Conservation (phyloP, 2,329 filamentous ascomycete species). For the Chaetomium globosum region DNA sequence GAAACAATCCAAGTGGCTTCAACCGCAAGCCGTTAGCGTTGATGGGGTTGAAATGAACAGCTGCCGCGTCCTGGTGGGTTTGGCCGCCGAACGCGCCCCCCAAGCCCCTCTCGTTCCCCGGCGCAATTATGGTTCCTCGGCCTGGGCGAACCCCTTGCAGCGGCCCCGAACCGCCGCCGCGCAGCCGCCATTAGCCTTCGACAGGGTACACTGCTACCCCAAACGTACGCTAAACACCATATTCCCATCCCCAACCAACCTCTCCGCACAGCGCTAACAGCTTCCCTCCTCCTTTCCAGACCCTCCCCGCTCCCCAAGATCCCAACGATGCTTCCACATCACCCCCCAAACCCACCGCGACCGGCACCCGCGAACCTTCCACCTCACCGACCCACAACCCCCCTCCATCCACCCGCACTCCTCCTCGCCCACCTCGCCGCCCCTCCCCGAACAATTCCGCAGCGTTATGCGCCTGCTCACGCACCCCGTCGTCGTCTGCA, state of each 20-base stretch:
- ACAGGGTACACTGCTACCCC: not conserved
- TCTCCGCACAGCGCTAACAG: not conserved
- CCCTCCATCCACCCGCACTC: slow-evolving; percentile 45
- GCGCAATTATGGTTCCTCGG: slow-evolving; percentile 21
- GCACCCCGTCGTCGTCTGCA: slow-evolving; percentile 60
- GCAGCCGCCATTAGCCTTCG: not conserved
- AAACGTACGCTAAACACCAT: not conserved
- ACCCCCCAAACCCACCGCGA: slow-evolving; percentile 3
- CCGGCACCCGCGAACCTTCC: slow-evolving; percentile 22
- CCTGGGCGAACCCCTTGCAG: slow-evolving; percentile 8
- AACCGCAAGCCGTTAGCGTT: slow-evolving; percentile 24
- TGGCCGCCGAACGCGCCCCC: slow-evolving; percentile 36
- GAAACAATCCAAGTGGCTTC: slow-evolving; percentile 9
- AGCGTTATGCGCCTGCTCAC: slow-evolving; percentile 57
- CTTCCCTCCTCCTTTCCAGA: not conserved
- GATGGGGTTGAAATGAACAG: slow-evolving; percentile 42
- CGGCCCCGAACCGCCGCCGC: not conserved
- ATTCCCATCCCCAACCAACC: not conserved
- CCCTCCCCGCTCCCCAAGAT: not conserved
- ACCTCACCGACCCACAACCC: slow-evolving; percentile 38
- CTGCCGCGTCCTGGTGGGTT: slow-evolving; percentile 39
- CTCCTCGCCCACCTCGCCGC: slow-evolving; percentile 2
- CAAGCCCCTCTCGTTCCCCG: not conserved
- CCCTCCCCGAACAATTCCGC: slow-evolving; percentile 51
- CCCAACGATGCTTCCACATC: slow-evolving; percentile 18